Base-by-base conservation (phyloP, 2,329 filamentous ascomycete species). In the Sclerotinia sclerotiorum region DNA sequence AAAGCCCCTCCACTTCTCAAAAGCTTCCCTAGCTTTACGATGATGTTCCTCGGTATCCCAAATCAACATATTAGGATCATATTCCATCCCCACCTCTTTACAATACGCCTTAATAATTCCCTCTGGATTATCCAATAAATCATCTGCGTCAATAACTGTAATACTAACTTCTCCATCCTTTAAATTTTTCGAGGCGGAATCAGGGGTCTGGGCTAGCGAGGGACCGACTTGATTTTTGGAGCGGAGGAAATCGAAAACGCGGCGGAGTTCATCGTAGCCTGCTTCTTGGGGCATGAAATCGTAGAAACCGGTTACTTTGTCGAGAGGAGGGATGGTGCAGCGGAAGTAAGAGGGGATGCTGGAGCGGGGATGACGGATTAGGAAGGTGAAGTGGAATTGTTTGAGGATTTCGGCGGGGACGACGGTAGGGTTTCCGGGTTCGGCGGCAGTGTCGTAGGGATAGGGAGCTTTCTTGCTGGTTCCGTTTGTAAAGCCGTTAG, bases 1-100 rank as follows among this genome's bases (percentile, higher is more conserved):
- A 82, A 97, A 98, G 15, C 95, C 95, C 73, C 89, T 91, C 95
- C 95, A 98, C 82, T 99, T 98, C 81, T 94, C 93, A 81, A 98
- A 98, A 24, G 88, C 89, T 71, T 87, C 84, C 73, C 85, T 84
- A 3, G 94, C 94, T 70, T 86, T 82, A 64, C 81, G 74, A 73
- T 93, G 88, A 74, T 90, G 89, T 72, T 91, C 89, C 65, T 90
- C 88, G 39, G 89, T 88, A 71, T 91, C 87, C 95, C 95, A 98
- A 69, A 85, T 84, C 71, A 99, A 83, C 94, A 98, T 97, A 19
- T 86, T 82, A 0, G 88, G 86, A 56, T 82, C 82, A 79, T 90
- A 99, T 21, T 91, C 85, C 69, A 97, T 84, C 35, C 90, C 93
- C 19, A 93, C 91, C 73, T 89, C 90, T 73, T 88, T 85, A 82